phyloP scores from a whole-genome alignment of 208 protist species.

The Entamoeba dispar region DNA sequence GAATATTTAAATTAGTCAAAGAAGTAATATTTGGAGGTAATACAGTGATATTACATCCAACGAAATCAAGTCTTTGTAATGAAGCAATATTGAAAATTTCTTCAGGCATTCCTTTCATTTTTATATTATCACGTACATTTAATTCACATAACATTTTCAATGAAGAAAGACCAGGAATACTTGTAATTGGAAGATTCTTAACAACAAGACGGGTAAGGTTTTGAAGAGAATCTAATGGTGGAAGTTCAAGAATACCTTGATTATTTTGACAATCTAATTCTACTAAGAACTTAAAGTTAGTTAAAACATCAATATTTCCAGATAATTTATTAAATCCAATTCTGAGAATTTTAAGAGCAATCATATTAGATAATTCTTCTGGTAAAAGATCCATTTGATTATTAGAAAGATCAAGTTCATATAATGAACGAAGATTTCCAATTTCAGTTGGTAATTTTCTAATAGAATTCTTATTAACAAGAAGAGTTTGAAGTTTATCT shows the following conservation, averaged over 20 bases:
- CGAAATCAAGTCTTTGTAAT: not conserved
- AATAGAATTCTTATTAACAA: not conserved
- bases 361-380: not conserved
- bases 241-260: not conserved
- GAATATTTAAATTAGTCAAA: not conserved
- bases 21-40: not conserved
- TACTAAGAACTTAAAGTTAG: not conserved
- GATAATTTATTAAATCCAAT: not conserved
- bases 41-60: not conserved
- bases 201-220: not conserved
- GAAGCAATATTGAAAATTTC: not conserved
- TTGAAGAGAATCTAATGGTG: not conserved
- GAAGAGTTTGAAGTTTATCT: not conserved
- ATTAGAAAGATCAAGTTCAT: not conserved
- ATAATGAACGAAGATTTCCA: not conserved
- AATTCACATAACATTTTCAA: not conserved
- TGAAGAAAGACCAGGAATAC: not conserved
- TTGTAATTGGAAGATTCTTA: not conserved
- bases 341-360: not conserved
- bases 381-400: not conserved
- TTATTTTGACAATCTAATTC: not conserved
- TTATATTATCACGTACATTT: not conserved
- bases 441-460: not conserved
- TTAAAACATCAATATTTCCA: not conserved
- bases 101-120: not conserved